A percentile compares a stretch with the other conserved stretches of the same genome.
These are phyloP conservation scores for Candida mesenterica DNA, from an alignment of 1,139 yeast species.

Conservation along the genomic window DNA sequence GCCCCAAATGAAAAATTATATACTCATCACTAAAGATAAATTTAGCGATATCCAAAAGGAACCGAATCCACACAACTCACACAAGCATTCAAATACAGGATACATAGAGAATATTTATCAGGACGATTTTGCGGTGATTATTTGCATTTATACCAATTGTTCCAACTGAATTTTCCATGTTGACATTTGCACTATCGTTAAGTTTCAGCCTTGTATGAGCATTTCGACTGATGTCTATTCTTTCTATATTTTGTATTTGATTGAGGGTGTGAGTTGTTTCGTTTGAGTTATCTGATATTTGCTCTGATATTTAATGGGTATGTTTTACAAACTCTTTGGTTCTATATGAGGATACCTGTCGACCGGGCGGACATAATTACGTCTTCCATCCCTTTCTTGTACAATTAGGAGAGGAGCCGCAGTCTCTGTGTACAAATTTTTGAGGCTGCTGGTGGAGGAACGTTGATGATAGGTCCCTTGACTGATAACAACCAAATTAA, in stretches of 20 bases:
- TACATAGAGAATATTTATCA: conserved; percentile 3
- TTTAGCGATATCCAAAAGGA: neutral
- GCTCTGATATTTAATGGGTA: conserved; percentile 3
- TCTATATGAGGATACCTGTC: conserved; percentile 55
- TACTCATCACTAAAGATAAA: conserved; percentile 1
- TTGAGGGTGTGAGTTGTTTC: conserved; percentile 8
- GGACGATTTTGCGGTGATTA: conserved; percentile 54
- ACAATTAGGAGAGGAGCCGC: conserved; percentile 57
- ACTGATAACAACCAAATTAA: conserved; percentile 24
- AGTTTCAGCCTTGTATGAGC: conserved; percentile 90
- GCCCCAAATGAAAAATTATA: conserved; percentile 2
- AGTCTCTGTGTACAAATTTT: conserved; percentile 63
- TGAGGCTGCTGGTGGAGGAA: conserved; percentile 50
- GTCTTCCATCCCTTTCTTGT: conserved; percentile 48
- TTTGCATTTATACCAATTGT: conserved; percentile 73
- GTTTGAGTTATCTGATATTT: neutral
- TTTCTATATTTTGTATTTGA: conserved; percentile 10
- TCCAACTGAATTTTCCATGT: conserved; percentile 75
- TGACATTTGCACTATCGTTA: conserved; percentile 76
- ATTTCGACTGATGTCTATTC: conserved; percentile 10
- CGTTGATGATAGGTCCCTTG: conserved; percentile 68
- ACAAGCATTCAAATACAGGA: conserved; percentile 5
- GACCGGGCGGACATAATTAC: conserved; percentile 83
- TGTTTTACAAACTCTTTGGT: conserved; percentile 4
- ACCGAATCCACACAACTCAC: conserved; percentile 1